Evolutionary conservation across 176 grass and related monocot genomes (phyloP), one percentile per base, ranked within the genome.

Genomic region (Coix lacrymajobi): DNA sequence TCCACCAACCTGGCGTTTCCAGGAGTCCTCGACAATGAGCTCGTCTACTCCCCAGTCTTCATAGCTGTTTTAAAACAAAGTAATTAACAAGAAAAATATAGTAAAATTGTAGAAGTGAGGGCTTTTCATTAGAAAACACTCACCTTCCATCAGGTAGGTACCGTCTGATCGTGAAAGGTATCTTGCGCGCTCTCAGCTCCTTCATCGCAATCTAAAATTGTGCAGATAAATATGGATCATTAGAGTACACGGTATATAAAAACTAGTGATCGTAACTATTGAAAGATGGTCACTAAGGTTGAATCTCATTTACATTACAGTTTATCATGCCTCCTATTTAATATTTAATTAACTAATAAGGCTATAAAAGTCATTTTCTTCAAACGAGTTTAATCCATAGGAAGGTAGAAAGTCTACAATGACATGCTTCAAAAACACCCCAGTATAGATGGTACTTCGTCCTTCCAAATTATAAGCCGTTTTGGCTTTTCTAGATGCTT

Each of bases 61-160:
- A 0, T 91, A 97, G 61, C 94, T 93, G 69, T 87, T 78, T 82
- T 5, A 76, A 61, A 25, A 83, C 26, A 44, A 41, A 57, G 24
- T 62, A 65, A 77, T 46, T 83, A 75, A 28, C 4, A 77, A 24
- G 20, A 3, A 71, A 46, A 33, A 7, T 36, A 14, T 51, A 28
- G 26, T 30, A 34, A 40, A 79, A 9, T 4, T 24, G 3, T 51
- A 17, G 0, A 49, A 60, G 45, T n/a, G 16, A 6, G 11, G 17
- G 49, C 32, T 36, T 85, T 48, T 68, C n/a, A 49, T 76, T 48
- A 5, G 20, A 69, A 68, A 60, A 60, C 0, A 40, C 58, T 73
- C 72, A 92, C 92, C 95, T 97, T 88, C 90, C 95, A 76, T 97
- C 92, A 62, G 95, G 92, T 75, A 98, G 72, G 67, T 98, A 93